Percentiles rank a stretch among this genome's conserved stretches.
Evolutionary conservation across 2,329 filamentous ascomycete species (phyloP).

Genomic region (Clarireedia paspali): DNA sequence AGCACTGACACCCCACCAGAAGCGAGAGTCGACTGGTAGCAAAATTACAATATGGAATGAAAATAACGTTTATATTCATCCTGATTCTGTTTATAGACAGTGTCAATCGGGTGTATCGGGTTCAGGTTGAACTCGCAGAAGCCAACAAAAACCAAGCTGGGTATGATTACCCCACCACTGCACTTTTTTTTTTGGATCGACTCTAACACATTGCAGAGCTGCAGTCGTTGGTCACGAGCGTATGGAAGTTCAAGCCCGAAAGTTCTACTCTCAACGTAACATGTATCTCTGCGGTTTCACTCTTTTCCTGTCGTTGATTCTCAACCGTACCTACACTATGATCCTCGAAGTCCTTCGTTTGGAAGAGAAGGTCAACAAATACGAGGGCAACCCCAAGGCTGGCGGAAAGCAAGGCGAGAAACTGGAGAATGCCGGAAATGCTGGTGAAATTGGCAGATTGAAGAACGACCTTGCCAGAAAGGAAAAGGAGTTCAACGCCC

Average conservation of each 20-base stretch:
- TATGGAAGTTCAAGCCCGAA: constrained; percentile 97
- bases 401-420: constrained; percentile 63
- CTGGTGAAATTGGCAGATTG: constrained; percentile 65
- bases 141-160: constrained; percentile 52
- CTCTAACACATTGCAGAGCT: constrained; percentile 37
- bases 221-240: constrained; percentile 84
- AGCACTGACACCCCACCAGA: constrained; percentile 19
- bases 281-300: constrained; percentile 99
- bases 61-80: constrained; percentile 99
- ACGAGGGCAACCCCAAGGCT: constrained; percentile 58
- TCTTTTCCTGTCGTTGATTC: constrained; percentile 94
- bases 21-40: constrained; percentile 52
- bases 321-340: constrained; percentile 98
- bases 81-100: constrained; percentile 96
- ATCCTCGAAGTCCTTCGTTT: constrained; percentile 47
- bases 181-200: not conserved
- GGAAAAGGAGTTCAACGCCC: constrained; percentile 73
- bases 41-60: constrained; percentile 94
- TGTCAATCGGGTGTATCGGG: constrained; percentile 90
- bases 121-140: constrained; percentile 77
- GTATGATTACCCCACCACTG: constrained; percentile 15
- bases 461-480: constrained; percentile 62
- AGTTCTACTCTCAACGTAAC: constrained; percentile 99
- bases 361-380: constrained; percentile 81
- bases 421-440: constrained; percentile 62